Evolutionary conservation across 108 stramenopile species (phyloP).

Genomic region (Skeletonema potamos): DNA sequence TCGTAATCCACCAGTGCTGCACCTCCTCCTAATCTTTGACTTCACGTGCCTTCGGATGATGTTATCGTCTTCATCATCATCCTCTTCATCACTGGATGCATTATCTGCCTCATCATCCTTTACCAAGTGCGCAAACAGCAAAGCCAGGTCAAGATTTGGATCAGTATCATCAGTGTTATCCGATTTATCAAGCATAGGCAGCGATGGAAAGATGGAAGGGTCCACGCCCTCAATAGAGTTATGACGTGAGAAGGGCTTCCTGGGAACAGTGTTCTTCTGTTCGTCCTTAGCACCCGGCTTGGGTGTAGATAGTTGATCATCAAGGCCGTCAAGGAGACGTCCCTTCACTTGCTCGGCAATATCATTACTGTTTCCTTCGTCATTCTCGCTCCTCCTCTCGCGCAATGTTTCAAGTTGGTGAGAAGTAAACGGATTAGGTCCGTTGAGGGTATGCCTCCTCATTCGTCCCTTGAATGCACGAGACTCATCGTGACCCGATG

Average conservation of each 20-base stretch:
- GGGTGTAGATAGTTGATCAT: neutral
- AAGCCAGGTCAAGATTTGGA: neutral
- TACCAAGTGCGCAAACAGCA: neutral
- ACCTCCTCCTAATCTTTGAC: neutral
- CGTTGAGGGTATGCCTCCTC: neutral
- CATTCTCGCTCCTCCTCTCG: neutral
- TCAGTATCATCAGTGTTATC: neutral
- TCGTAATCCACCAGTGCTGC: neutral
- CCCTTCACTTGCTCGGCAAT: neutral
- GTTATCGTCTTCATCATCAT: neutral
- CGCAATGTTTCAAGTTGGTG: neutral
- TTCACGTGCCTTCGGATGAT: neutral
- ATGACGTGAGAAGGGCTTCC: conserved; percentile 2
- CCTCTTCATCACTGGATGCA: neutral
- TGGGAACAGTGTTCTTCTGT: neutral
- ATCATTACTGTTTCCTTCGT: neutral
- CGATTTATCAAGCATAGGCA: neutral
- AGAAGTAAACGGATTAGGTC: neutral
- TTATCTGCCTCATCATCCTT: neutral
- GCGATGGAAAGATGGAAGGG: neutral
- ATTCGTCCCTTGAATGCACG: neutral
- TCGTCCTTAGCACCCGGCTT: neutral
- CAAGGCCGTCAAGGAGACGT: neutral
- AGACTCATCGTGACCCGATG: neutral
- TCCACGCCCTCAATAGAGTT: neutral